phyloP scores from a whole-genome alignment of 768 basidiomycete genomes.

The Russula sp. region DNA sequence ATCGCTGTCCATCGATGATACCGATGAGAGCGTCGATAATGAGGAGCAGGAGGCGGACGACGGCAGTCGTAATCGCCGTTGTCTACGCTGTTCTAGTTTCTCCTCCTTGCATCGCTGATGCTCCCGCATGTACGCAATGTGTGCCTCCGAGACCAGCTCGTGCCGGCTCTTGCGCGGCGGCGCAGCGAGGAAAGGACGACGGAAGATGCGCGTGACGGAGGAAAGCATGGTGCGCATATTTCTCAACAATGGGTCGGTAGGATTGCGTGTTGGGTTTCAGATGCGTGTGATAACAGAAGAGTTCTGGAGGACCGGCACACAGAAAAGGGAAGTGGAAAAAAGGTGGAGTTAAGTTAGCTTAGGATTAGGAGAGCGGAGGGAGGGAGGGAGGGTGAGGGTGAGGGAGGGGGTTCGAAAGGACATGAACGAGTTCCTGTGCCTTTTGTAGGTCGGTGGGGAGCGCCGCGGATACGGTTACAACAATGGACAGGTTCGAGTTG shows the following conservation, averaged over 20 bases:
- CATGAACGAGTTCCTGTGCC: no score
- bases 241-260: background rate
- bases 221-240: constrained; percentile 8
- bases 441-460: no score
- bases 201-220: constrained; percentile 16
- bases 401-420: no score
- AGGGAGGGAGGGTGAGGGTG: no score
- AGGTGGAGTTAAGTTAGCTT: background rate
- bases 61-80: no score
- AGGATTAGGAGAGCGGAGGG: background rate
- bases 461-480: no score
- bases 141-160: constrained; percentile 17
- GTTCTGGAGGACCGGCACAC: background rate
- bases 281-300: no score
- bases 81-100: background rate
- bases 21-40: background rate
- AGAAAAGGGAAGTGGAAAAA: background rate
- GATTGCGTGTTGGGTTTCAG: no score
- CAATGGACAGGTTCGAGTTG: no score
- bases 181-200: constrained; percentile 4
- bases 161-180: constrained; percentile 13
- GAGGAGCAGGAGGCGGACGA: background rate
- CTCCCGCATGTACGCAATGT: constrained; percentile 6
- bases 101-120: background rate
- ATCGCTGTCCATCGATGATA: background rate